Evolutionary conservation across 2,329 filamentous ascomycete species (phyloP), one percentile per base, ranked within the genome.

Genomic region (Penicillium sp.): DNA sequence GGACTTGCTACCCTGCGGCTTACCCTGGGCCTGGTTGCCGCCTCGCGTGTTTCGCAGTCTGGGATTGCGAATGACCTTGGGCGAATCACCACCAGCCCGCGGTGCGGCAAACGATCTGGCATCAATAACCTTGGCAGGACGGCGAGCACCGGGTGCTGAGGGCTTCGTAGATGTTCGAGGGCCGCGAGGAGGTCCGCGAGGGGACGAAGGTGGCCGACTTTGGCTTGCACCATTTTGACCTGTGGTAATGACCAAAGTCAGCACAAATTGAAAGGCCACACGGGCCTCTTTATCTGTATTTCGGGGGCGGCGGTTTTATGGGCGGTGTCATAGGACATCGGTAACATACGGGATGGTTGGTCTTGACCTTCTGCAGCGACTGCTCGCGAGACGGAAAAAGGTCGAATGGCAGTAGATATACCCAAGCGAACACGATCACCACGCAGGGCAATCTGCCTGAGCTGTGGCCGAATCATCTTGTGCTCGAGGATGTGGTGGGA

Each of bases 61-160:
- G 4, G 65, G 61, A 28, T 57, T 60, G 39, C 63, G 67, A 20
- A 72, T 59, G 29, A 72, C 54, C 43, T 66, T 64, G 7, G 59
- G 50, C 15, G 60, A 59, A n/a, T 62, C 55, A 31, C 55, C 59
- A 46, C 59, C 59, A 25, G 58, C 47, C 42, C 57, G 58, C n/a
- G 63, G 53, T 7, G 67, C 66, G 5, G 61, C 68, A 25, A 72
- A 61, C 6, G 68, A 66, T 42, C 70, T 61, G 12, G 69, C 69
- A 54, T 72, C 70, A 46, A 72, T 46, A 18, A 60, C 58, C 25
- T 65, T 61, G 37, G 61, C 62, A 32, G 65, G 59, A 33, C 57
- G 60, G 37, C 52, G 54, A 27, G 55, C 49, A 24, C 53, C 31
- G 13, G 56, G 38, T 41, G 49, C 35, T 28, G 47, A 47, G 9